Evolutionary conservation across 1,139 yeast genomes (phyloP).

Genomic region (Waltiozyma sp.): DNA sequence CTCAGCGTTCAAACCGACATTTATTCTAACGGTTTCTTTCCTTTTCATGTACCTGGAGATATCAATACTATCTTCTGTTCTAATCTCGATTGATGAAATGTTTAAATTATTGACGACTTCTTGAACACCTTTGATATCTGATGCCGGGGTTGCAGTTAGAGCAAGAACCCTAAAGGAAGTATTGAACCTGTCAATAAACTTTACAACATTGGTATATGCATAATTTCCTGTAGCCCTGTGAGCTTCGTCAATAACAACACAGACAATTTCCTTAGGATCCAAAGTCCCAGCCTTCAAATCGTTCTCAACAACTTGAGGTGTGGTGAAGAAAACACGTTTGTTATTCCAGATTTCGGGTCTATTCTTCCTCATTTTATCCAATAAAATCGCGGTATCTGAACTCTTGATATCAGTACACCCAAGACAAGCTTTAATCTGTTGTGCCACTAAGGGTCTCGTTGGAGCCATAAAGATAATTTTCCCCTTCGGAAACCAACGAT

Average conservation of each 20-base stretch:
- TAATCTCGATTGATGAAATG: slow-evolving; percentile 70
- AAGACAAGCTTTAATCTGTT: slow-evolving; percentile 89
- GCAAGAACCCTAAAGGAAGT: slow-evolving; percentile 68
- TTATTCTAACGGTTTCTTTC: slow-evolving; percentile 51
- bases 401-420: slow-evolving; percentile 79
- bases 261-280: slow-evolving; percentile 62
- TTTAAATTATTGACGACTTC: slow-evolving; percentile 61
- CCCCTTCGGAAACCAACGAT: slow-evolving; percentile 66
- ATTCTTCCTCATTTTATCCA: slow-evolving; percentile 58
- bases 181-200: slow-evolving; percentile 51
- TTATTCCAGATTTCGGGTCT: slow-evolving; percentile 66
- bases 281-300: slow-evolving; percentile 68
- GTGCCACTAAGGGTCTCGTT: slow-evolving; percentile 94
- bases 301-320: slow-evolving; percentile 94
- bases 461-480: slow-evolving; percentile 95
- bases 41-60: slow-evolving; percentile 67
- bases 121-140: slow-evolving; percentile 82
- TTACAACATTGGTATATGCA: slow-evolving; percentile 76
- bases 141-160: slow-evolving; percentile 91
- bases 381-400: slow-evolving; percentile 64
- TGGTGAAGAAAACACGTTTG: slow-evolving; percentile 79
- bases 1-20: slow-evolving; percentile 42
- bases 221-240: slow-evolving; percentile 88
- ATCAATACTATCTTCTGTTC: slow-evolving; percentile 80
- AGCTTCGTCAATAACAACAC: slow-evolving; percentile 89